A percentile compares a stretch with the other conserved stretches of the same genome.
Evolutionary conservation across 1,284 basidiomycete genomes (phyloP).

Genomic region (Leccinum griseonigrum): DNA sequence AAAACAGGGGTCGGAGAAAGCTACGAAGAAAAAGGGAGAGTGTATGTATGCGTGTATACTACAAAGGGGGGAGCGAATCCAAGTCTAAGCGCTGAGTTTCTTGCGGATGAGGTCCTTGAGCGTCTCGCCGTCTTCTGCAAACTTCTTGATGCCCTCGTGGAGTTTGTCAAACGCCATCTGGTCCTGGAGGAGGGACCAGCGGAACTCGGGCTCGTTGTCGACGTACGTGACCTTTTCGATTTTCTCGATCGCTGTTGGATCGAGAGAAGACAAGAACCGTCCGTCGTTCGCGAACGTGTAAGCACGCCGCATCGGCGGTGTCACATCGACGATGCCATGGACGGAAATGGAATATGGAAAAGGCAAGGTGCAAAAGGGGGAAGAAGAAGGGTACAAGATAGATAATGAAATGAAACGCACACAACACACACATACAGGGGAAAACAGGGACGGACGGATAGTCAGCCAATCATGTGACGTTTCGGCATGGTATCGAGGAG

Average conservation of each 20-base stretch:
- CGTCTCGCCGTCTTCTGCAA: slow-evolving; percentile 91
- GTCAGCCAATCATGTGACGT: slow-evolving; percentile 1
- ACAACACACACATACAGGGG: neutral
- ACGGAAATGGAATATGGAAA: neutral
- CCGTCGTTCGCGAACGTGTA: neutral
- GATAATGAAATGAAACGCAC: neutral
- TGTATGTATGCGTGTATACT: neutral
- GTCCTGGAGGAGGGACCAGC: slow-evolving; percentile 89
- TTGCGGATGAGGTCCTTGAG: slow-evolving; percentile 82
- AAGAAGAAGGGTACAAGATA: neutral
- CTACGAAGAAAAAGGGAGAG: neutral
- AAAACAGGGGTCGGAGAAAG: neutral
- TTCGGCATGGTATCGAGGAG: slow-evolving; percentile 7
- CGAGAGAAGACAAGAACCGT: neutral
- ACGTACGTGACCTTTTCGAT: slow-evolving; percentile 84
- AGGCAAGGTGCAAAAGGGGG: neutral
- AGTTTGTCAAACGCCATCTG: slow-evolving; percentile 95
- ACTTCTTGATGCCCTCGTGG: slow-evolving; percentile 97
- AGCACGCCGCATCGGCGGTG: neutral
- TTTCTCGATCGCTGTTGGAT: slow-evolving; percentile 44
- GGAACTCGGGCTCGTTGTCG: slow-evolving; percentile 95
- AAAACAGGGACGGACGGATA: slow-evolving; percentile 1
- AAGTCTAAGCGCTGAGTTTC: slow-evolving; percentile 54
- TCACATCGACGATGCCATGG: neutral
- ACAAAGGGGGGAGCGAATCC: neutral